Percentiles rank a stretch among this genome's conserved stretches.
Evolutionary conservation across 257 asterid species (phyloP).

Genomic region (Solanum ahanhuiri): DNA sequence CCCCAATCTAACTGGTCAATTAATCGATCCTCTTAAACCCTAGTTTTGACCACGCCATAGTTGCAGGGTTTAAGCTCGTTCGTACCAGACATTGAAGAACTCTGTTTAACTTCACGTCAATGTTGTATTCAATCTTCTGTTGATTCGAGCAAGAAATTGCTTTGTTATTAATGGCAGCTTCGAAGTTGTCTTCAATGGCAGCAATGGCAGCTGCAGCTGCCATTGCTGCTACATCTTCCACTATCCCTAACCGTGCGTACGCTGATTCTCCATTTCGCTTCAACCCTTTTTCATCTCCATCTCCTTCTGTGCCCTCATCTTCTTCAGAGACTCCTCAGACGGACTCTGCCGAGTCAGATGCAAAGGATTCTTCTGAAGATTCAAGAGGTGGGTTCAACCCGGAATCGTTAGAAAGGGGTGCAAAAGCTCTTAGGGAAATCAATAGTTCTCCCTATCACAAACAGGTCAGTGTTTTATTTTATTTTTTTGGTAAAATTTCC

Average conservation of each 20-base stretch:
- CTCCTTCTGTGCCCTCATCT: conserved; percentile 12
- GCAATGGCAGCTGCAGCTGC: conserved; percentile 34
- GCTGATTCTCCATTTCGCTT: conserved; percentile 47
- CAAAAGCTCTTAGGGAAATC: conserved; percentile 76
- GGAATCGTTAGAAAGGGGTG: conserved; percentile 68
- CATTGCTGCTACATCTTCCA: conserved; percentile 29
- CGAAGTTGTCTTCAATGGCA: conserved; percentile 38
- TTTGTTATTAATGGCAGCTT: conserved; percentile 24
- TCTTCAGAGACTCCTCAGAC: conserved; percentile 21
- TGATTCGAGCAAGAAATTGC: neutral
- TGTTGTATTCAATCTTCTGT: neutral
- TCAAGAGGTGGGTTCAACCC: conserved; percentile 70
- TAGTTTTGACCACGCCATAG: neutral
- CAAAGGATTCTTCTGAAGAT: conserved; percentile 46
- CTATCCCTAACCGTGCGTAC: conserved; percentile 19
- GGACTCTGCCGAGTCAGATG: conserved; percentile 26
- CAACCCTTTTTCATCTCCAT: conserved; percentile 35
- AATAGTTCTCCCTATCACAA: conserved; percentile 50
- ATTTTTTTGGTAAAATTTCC: neutral
- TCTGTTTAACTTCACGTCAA: neutral
- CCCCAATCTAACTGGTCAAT: neutral
- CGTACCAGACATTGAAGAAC: neutral
- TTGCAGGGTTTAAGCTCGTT: neutral
- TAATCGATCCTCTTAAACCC: conserved; percentile 3
- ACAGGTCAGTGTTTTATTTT: conserved; percentile 12